These are phyloP conservation scores for Alternaria metachromatica DNA, from an alignment of 2,329 filamentous ascomycete species.

Conservation along the genomic window DNA sequence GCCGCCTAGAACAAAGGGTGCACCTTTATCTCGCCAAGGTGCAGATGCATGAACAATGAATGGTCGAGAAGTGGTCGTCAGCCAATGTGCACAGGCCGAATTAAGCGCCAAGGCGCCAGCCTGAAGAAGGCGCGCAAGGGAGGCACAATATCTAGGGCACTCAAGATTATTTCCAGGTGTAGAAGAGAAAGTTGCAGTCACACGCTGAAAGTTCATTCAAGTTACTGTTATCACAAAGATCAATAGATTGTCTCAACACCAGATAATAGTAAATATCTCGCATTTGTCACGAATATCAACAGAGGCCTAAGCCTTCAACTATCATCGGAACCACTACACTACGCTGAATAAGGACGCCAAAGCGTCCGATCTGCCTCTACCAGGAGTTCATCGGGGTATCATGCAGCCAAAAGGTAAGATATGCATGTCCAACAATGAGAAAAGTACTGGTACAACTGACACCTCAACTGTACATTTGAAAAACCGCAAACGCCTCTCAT, in stretches of 20 bases:
- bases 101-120: constrained; percentile 13
- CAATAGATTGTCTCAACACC: background rate
- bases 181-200: background rate
- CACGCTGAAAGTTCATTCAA: background rate
- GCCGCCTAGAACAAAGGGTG: background rate
- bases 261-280: background rate
- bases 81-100: constrained; percentile 5
- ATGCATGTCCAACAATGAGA: constrained; percentile 19
- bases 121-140: constrained; percentile 8
- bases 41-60: background rate
- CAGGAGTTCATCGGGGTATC: constrained; percentile 35
- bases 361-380: constrained; percentile 10
- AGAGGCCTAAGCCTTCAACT: constrained; percentile 10
- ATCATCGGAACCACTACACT: constrained; percentile 3
- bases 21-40: background rate
- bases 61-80: constrained; percentile 4
- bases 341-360: constrained; percentile 9
- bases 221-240: background rate
- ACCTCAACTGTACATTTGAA: constrained; percentile 6
- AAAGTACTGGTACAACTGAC: constrained; percentile 23
- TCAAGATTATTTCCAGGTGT: background rate
- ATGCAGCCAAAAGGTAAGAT: constrained; percentile 29
- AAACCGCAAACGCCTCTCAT: constrained; percentile 27
- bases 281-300: constrained; percentile 10
- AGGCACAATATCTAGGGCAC: background rate